A percentile compares a stretch with the other conserved stretches of the same genome.
These are phyloP conservation scores for Eucalyptus cloeziana DNA, from an alignment of 345 rosid genomes.

Conservation along the genomic window DNA sequence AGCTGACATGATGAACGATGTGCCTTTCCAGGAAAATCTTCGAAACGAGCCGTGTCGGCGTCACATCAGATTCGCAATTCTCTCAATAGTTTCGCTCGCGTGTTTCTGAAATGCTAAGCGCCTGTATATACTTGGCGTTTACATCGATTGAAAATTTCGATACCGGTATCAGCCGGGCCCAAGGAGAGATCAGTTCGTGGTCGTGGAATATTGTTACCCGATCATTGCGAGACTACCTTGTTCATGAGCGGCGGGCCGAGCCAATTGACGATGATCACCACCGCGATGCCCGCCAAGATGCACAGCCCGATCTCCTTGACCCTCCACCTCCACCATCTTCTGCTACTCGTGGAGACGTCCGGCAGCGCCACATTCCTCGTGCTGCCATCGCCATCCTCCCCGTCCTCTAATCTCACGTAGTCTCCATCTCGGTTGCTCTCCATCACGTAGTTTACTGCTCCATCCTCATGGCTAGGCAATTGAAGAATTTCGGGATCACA, in stretches of 20 bases:
- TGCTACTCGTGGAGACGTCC: neutral
- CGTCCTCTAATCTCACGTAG: neutral
- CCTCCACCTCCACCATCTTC: neutral
- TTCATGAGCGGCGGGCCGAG: neutral
- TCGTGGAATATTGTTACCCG: neutral
- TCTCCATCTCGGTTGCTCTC: neutral
- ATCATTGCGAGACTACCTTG: neutral
- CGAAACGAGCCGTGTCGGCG: neutral
- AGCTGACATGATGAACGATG: neutral
- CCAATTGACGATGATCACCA: neutral
- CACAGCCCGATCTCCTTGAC: neutral
- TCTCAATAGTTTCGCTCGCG: neutral
- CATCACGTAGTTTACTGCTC: neutral
- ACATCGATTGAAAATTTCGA: neutral
- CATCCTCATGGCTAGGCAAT: neutral
- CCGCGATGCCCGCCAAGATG: neutral
- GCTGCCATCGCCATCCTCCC: neutral
- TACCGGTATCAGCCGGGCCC: fast-evolving
- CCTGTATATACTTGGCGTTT: neutral
- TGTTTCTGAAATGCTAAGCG: neutral
- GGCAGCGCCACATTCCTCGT: neutral
- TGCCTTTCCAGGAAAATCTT: neutral
- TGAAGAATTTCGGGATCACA: neutral
- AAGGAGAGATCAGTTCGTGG: neutral
- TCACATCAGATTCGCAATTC: neutral